Percentiles rank a stretch among this genome's conserved stretches.
Evolutionary conservation across 2,329 filamentous ascomycete genomes (phyloP).

Genomic region (Arthrobotrys sphaeroides): DNA sequence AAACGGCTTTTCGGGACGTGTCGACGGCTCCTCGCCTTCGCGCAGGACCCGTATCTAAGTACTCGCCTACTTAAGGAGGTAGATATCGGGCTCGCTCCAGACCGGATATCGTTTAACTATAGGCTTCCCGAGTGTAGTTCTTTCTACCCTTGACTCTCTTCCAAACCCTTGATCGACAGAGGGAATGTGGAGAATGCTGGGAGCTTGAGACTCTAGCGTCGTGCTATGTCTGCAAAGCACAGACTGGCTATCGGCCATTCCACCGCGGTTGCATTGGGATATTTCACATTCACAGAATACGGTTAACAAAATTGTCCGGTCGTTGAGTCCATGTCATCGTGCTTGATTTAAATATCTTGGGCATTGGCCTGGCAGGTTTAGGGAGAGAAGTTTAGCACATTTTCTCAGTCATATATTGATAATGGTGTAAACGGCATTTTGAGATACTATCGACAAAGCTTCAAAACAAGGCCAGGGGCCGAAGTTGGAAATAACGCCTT

Average conservation of each 20-base stretch:
- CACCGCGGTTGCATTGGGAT: background rate
- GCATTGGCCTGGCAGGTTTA: background rate
- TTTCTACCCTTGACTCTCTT: background rate
- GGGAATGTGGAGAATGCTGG: constrained; percentile 1
- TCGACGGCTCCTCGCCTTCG: background rate
- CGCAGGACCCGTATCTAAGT: background rate
- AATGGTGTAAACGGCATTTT: background rate
- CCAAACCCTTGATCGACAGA: constrained; percentile 2
- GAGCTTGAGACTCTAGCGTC: constrained; percentile 6
- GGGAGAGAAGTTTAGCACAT: background rate
- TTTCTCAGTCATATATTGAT: background rate
- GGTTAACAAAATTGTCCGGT: too few species aligned
- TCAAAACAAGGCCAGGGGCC: background rate
- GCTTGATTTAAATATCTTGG: background rate
- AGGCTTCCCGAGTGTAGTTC: background rate
- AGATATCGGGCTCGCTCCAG: too few species aligned
- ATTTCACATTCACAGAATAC: too few species aligned
- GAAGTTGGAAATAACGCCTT: background rate
- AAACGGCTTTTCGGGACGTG: constrained; percentile 9
- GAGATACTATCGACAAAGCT: background rate
- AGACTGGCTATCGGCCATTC: constrained; percentile 9
- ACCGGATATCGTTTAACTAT: constrained; percentile 2
- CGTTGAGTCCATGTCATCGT: too few species aligned
- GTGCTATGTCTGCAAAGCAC: constrained; percentile 9
- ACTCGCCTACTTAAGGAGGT: background rate